Base-by-base conservation (phyloP, 257 asterid species). In the Primulina huaijiensis region DNA sequence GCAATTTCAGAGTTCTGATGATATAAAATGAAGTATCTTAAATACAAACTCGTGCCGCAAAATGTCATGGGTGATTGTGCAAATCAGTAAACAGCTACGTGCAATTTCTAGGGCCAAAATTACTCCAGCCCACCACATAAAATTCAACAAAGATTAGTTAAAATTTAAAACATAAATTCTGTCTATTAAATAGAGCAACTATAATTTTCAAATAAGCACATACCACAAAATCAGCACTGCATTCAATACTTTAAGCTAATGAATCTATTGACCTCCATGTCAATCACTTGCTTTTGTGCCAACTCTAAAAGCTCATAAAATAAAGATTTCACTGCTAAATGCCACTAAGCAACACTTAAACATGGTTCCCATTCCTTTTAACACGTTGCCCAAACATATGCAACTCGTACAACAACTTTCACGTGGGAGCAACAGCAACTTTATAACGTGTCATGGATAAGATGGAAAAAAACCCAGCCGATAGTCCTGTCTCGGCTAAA, bases 251-350 rank as follows among this genome's bases (percentile, higher is more conserved):
- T 40, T 11, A 11, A 46, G 6, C n/a, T 12, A 46, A 46, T 46
- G 55, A 46, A 4, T 14, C 7, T 46, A 65, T 20, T 21, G 3
- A 65, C 40, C 37, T 12, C 58, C 35, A 10, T 37, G 37, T 5
- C 58, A 38, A 4, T 65, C 69, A 65, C 6, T 31, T 21, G 69
- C 58, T 34, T 65, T 25, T 37, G 59, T 12, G 21, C 56, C 23
- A 65, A 20, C 7, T 65, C 34, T 11, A 65, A 33, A 65, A 65
- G 69, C 69, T 23, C 69, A 40, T 4, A 7, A 1, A 38, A 55
- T 11, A n/a, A 10, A 50, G 35, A 64, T 8, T 19, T 35, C 3
- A 40, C 6, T 5, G 7, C 19, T 12, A 46, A 46, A 46, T 46
- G 55, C 19, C 7, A 46, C 55, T 46, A 14, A 46, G 52, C 52